Evolutionary conservation across 2,329 filamentous ascomycete genomes (phyloP).

Genomic region (Xylariaceae sp.): DNA sequence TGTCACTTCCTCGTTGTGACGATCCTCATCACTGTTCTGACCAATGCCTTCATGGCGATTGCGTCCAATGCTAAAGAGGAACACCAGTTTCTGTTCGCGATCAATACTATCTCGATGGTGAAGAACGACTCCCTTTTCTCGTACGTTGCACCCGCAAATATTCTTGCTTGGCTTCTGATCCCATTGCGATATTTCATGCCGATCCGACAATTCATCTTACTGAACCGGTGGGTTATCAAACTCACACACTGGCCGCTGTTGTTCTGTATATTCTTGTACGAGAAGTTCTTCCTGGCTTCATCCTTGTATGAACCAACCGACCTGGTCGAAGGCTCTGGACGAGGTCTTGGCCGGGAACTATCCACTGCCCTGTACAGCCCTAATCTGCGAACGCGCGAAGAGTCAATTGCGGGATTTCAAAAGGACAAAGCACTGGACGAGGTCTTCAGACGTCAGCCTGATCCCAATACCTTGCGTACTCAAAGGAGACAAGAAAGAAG

Average conservation of each 20-base stretch:
- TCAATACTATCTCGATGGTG: constrained; percentile 97
- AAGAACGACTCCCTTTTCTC: constrained; percentile 97
- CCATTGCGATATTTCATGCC: constrained; percentile 79
- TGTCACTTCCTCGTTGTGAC: constrained; percentile 94
- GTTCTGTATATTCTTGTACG: constrained; percentile 83
- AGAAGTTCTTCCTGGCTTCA: constrained; percentile 73
- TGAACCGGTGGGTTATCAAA: constrained; percentile 92
- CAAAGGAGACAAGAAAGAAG: constrained; percentile 62
- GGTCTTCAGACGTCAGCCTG: constrained; percentile 76
- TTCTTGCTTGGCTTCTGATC: constrained; percentile 85
- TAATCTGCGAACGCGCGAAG: constrained; percentile 70
- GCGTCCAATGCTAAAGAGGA: constrained; percentile 92
- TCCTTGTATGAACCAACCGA: constrained; percentile 81
- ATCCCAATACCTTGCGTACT: constrained; percentile 58
- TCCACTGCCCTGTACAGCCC: constrained; percentile 73
- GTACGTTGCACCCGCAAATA: constrained; percentile 87
- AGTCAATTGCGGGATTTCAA: constrained; percentile 82
- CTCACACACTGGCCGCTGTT: constrained; percentile 84
- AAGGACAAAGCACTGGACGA: constrained; percentile 90
- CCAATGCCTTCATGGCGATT: constrained; percentile 94
- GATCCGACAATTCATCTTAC: constrained; percentile 74
- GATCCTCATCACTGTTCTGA: constrained; percentile 91
- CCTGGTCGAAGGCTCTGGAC: constrained; percentile 69
- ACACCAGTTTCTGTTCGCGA: constrained; percentile 88
- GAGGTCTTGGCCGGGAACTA: constrained; percentile 47